phyloP scores from a whole-genome alignment of 768 basidiomycete genomes.

The Termitomyces eurrhizus region DNA sequence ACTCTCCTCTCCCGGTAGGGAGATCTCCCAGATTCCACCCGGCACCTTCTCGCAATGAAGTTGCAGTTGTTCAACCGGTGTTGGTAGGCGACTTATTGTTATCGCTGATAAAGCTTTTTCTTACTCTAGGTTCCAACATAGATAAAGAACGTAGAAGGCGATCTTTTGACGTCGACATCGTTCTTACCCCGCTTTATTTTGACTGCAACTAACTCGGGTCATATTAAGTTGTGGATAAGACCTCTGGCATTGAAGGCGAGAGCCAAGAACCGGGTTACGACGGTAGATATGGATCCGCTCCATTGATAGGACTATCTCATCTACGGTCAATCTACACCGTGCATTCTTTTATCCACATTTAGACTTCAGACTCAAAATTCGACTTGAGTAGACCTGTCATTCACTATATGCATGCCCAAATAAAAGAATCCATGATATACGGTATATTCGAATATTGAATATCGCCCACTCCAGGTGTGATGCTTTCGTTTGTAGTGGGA shows the following conservation, averaged over 20 bases:
- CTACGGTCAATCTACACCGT: background rate
- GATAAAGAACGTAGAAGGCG: conserved; percentile 80
- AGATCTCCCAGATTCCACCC: conserved; percentile 66
- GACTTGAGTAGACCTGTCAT: too few species aligned
- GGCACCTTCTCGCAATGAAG: conserved; percentile 87
- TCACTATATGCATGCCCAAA: too few species aligned
- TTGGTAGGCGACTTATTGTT: conserved; percentile 45
- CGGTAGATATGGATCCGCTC: conserved; percentile 15
- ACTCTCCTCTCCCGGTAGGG: conserved; percentile 27
- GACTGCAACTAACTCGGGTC: conserved; percentile 71
- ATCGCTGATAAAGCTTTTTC: background rate
- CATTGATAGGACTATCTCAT: background rate
- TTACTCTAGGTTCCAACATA: conserved; percentile 22
- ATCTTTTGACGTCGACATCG: conserved; percentile 67
- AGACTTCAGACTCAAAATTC: too few species aligned
- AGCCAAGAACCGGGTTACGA: conserved; percentile 12
- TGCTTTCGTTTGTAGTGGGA: too few species aligned
- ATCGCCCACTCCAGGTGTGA: too few species aligned
- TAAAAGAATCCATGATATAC: too few species aligned
- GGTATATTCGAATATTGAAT: too few species aligned
- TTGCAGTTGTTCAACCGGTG: conserved; percentile 88
- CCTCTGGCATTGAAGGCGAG: conserved; percentile 53
- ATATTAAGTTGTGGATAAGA: conserved; percentile 82
- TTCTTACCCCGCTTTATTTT: conserved; percentile 79
- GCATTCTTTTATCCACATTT: too few species aligned